Conservation (phyloP, 2,329 filamentous ascomycete species). For the Talaromyces verruculosus region DNA sequence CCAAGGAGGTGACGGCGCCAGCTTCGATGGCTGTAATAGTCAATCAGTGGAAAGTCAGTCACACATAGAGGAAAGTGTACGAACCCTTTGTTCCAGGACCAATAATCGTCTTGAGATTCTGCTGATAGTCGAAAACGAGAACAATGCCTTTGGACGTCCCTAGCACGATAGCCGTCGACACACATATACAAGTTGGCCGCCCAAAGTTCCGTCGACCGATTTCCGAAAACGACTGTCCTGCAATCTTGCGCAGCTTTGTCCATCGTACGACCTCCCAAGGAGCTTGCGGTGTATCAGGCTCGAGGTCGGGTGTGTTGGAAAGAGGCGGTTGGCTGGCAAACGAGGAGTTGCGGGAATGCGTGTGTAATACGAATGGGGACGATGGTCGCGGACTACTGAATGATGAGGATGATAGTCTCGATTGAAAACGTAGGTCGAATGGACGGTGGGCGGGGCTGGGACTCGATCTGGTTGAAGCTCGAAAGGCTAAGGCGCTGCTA, state of each 20-base stretch:
- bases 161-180: conserved; percentile 83
- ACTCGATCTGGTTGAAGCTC: conserved; percentile 67
- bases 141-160: conserved; percentile 94
- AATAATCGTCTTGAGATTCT: conserved; percentile 90
- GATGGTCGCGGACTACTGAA: conserved; percentile 63
- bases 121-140: conserved; percentile 94
- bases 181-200: conserved; percentile 80
- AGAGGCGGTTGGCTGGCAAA: conserved; percentile 66
- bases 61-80: conserved; percentile 24
- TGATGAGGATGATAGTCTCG: conserved; percentile 69
- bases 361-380: conserved; percentile 74
- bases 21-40: conserved; percentile 72
- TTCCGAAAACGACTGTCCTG: conserved; percentile 87
- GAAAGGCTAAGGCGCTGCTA: conserved; percentile 70
- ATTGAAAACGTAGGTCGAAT: conserved; percentile 93
- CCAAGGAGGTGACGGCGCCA: conserved; percentile 80
- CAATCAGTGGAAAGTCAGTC: neutral
- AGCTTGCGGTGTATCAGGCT: conserved; percentile 69
- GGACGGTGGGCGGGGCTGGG: conserved; percentile 83
- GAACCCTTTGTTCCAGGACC: conserved; percentile 86
- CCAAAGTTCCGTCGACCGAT: conserved; percentile 90
- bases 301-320: conserved; percentile 57
- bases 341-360: conserved; percentile 79
- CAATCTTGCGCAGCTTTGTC: conserved; percentile 89
- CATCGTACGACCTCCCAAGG: conserved; percentile 98